Evolutionary conservation across 345 rosid species (phyloP).

Genomic region (Streptanthus diversifolius): DNA sequence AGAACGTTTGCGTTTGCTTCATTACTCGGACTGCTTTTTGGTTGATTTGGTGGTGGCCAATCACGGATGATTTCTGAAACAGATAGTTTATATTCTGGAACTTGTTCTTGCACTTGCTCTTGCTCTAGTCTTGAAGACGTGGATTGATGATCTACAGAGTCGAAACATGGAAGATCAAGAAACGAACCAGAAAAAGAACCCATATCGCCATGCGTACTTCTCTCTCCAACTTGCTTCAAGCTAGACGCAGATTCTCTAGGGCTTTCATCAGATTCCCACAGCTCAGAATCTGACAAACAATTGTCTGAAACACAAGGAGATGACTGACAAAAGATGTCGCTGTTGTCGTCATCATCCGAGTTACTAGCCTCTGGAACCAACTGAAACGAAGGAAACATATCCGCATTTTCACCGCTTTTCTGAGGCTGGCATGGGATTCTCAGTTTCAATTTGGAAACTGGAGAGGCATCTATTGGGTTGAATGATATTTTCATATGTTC

Average conservation of each 20-base stretch:
- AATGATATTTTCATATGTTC: conserved; percentile 91
- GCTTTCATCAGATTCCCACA: conserved; percentile 75
- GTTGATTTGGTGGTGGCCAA: conserved; percentile 31
- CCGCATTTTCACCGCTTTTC: conserved; percentile 30
- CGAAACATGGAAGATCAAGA: conserved; percentile 67
- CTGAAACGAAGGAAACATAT: conserved; percentile 76
- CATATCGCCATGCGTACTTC: conserved; percentile 22
- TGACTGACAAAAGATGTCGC: conserved; percentile 78
- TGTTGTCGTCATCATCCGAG: conserved; percentile 49
- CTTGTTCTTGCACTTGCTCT: conserved; percentile 10
- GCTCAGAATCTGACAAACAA: conserved; percentile 72
- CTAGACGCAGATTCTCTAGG: conserved; percentile 33
- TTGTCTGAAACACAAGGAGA: conserved; percentile 70
- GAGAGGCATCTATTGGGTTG: conserved; percentile 48
- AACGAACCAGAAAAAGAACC: conserved; percentile 29
- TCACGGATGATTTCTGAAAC: conserved; percentile 34
- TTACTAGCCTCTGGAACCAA: conserved; percentile 57
- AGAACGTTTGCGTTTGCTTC: conserved; percentile 5
- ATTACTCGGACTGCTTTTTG: neutral
- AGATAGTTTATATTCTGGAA: conserved; percentile 19
- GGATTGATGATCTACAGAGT: conserved; percentile 36
- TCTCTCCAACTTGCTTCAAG: conserved; percentile 29
- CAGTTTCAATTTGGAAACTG: conserved; percentile 59
- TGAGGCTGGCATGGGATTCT: conserved; percentile 55
- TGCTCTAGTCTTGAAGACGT: conserved; percentile 16